Percentiles rank a stretch among this genome's conserved stretches.
These are phyloP conservation scores for Logfia minima DNA, from an alignment of 129 eudicot species.

Conservation along the genomic window DNA sequence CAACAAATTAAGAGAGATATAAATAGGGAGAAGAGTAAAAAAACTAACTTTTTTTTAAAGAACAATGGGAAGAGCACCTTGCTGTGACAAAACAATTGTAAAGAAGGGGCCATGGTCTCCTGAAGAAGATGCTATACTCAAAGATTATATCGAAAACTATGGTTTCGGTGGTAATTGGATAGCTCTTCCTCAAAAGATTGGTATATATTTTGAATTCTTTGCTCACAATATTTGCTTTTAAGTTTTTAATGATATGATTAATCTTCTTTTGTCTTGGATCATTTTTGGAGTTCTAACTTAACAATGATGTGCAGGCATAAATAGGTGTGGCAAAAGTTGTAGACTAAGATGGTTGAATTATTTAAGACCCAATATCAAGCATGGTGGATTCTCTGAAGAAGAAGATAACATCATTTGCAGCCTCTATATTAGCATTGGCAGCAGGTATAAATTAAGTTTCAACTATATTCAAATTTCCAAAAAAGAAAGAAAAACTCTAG, in stretches of 20 bases:
- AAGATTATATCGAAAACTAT: constrained; percentile 16
- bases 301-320: constrained; percentile 40
- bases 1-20: neutral
- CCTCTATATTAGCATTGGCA: constrained; percentile 86
- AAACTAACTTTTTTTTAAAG: neutral
- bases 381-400: constrained; percentile 85
- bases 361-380: constrained; percentile 70
- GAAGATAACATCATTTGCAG: constrained; percentile 81
- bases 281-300: neutral
- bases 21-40: neutral
- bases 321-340: constrained; percentile 89
- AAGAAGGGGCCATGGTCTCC: constrained; percentile 91
- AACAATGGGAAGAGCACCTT: constrained; percentile 84
- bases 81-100: constrained; percentile 84
- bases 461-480: neutral
- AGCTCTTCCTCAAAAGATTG: constrained; percentile 72
- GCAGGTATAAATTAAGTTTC: constrained; percentile 41
- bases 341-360: constrained; percentile 80
- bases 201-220: constrained; percentile 32
- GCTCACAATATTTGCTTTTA: neutral
- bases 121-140: constrained; percentile 27
- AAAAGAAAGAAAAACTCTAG: too few species aligned
- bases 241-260: neutral
- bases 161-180: constrained; percentile 27
- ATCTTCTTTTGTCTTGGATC: neutral